Base-by-base conservation (phyloP, 2,329 filamentous ascomycete species). In the Colletotrichum siamense region DNA sequence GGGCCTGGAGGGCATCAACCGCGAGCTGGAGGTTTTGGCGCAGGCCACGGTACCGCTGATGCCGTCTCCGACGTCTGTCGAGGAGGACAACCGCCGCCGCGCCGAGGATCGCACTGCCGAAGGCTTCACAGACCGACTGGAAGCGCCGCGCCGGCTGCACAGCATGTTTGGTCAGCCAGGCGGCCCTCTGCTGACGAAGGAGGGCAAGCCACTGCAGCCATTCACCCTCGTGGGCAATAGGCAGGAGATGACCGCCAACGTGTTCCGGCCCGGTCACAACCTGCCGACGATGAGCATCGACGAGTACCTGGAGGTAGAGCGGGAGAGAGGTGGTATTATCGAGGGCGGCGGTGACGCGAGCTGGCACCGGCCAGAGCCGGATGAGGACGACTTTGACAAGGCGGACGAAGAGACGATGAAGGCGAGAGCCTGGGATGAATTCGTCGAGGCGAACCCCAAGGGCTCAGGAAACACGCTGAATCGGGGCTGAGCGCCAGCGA, bases 201-300 rank as follows among this genome's bases (percentile, higher is more conserved):
- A 93, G 73, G 97, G 97, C 61, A 97, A 95, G 82, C 97, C 97
- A 16, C 88, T 99, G 79, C 92, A 96, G 80, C 96, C 96, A 1
- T 99, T 99, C 82, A 98, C 96, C 2, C 89, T 99, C 26, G 89
- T 98, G 6, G 93, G 94, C 75, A 94, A 90, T 79, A 91, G 97
- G 49, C 92, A 95, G 77, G 93, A 95, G 77, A 85, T 98, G 75
- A 91, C 93, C 76, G 89, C 93, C 75, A 94, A 94, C 4, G 96
- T 99, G 1, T 99, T 99, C 85, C 91, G 95, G 71, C 92, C 95
- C 0, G 95, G 97, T 9, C 97, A 99, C 83, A 98, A 95, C 85
- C 87, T 99, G 75, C 97, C 97, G 1, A 99, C 97, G 5, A 99
- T 99, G 97, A 95, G 92, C 2, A 98, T 99, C 77, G 97, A 99